Base-by-base conservation (phyloP, 768 basidiomycete genomes). In the Suillus hirtellus region DNA sequence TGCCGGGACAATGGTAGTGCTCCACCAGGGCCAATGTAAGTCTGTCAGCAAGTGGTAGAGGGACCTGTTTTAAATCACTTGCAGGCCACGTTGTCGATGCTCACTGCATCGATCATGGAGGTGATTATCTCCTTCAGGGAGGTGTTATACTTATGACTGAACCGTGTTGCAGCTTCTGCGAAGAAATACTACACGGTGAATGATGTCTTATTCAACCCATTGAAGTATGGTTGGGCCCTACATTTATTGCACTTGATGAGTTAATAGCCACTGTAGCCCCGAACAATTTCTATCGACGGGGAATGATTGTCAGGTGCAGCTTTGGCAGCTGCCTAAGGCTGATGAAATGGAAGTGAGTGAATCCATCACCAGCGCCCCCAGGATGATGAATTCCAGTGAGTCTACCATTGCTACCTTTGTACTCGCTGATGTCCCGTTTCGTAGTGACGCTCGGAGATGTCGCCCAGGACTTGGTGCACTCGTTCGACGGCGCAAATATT, bases 121-220 rank as follows among this genome's bases (percentile, higher is more conserved):
- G 38, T 56, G 15, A 38, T 40, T 56, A 1, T 56, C 37, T 24
- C 9, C 8, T 24, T 37, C 8, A 40, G 9, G 37, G 4, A 40
- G 9, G 15, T 37, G 44, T 35, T 9, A 21, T 27, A 27, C 31
- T 40, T 47, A 11, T 40, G 27, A 37, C 40, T 49, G 60, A 40
- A 40, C 8, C 7, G 37, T 49, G 4, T 56, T 40, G 21, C 46
- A 70, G 73, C 66, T 47, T 64, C 62, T 42, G 62, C 64, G 10
- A 73, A 60, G 19, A 86, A 84, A 65, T 77, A 86, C 64, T 87
- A 86, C 63, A 76, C 82, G 0, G 80, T 89, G 0, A 80, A 82
- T 56, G 85, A 87, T 63, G 76, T 87, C 44, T 81, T 81, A 24
- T 84, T 86, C 62, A 81, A 85, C 68, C 84, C 86, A 1, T 67